Conservation (phyloP, 1,139 yeast genomes). For the Arxiozyma bovina region DNA sequence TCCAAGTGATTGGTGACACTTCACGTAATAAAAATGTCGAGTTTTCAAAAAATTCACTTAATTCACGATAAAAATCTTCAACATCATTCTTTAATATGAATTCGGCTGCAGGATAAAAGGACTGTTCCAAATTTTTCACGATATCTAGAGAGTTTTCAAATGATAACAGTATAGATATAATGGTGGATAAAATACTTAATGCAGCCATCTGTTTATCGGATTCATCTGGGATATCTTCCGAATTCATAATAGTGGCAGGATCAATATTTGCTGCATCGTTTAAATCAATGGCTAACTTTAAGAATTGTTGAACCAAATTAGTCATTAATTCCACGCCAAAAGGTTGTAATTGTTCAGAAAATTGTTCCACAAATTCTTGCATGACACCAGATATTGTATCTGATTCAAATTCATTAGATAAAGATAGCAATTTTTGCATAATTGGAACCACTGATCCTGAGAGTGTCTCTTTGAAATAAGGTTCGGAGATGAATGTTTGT, state of each 20-base stretch:
- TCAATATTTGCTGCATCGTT: constrained; percentile 50
- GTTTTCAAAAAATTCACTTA: constrained; percentile 78
- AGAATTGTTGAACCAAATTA: constrained; percentile 70
- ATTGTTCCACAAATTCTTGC: constrained; percentile 91
- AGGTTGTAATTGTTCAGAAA: constrained; percentile 82
- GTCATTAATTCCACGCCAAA: constrained; percentile 83
- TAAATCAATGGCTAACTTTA: constrained; percentile 64
- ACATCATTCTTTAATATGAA: constrained; percentile 54
- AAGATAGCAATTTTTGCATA: constrained; percentile 66
- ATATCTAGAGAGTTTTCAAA: constrained; percentile 74
- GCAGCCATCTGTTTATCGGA: constrained; percentile 86
- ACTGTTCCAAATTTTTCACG: constrained; percentile 59
- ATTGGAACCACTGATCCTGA: constrained; percentile 65
- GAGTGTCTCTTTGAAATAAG: constrained; percentile 59
- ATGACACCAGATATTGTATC: constrained; percentile 84
- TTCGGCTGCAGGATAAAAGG: constrained; percentile 64
- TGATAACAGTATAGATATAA: constrained; percentile 77
- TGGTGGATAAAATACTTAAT: constrained; percentile 74
- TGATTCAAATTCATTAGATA: constrained; percentile 77
- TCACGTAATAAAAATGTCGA: constrained; percentile 66
- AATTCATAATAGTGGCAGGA: constrained; percentile 39
- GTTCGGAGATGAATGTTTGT: constrained; percentile 64
- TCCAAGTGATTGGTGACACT: constrained; percentile 75
- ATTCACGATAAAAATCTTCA: constrained; percentile 76
- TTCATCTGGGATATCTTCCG: constrained; percentile 38